Base-by-base conservation (phyloP, 129 eudicot species). In the Centella asiatica region DNA sequence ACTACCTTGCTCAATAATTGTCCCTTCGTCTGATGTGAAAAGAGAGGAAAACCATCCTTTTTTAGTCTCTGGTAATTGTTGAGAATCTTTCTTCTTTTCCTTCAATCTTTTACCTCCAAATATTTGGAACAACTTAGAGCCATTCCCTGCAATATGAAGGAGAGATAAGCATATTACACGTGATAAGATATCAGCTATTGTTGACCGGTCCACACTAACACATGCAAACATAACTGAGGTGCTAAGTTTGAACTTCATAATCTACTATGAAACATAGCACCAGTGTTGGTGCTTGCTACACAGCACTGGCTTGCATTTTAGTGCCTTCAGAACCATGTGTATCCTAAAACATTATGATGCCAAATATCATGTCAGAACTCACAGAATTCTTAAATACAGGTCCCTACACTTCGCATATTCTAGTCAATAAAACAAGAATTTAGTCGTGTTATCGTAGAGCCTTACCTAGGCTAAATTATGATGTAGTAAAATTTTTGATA, bases 21-120 rank as follows among this genome's bases (percentile, higher is more conserved):
- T 66, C 58, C 26, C 73, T 66, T 70, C 75, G 28, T 72, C 57
- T 46, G 79, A 74, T 62, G 60, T 65, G 65, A 77, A 79, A 34
- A 81, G 52, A 57, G 80, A 74, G 42, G 78, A 63, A 75, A 78
- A 81, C 95, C 93, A 83, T 64, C 34, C 60, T 74, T 67, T 76
- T 34, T 78, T 84, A 51, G 24, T 65, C 26, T 32, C 24, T 14
- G 69, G 75, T 66, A 58, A 73, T 49, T 69, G 79, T 46, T 70
- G 74, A 76, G 82, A 68, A 46, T 20, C 77, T 63, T 69, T 53
- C 32, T 57, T 33, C 46, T 32, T 66, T 45, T 74, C 80, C 24
- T 74, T 71, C 50, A 63, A 69, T 32, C 58, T 72, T 72, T 55
- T 81, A 51, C 58, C 72, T 58, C 86, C 83, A 75, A 84, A 81